Base-by-base conservation (phyloP, 257 asterid genomes). In the Penstemon davidsonii region DNA sequence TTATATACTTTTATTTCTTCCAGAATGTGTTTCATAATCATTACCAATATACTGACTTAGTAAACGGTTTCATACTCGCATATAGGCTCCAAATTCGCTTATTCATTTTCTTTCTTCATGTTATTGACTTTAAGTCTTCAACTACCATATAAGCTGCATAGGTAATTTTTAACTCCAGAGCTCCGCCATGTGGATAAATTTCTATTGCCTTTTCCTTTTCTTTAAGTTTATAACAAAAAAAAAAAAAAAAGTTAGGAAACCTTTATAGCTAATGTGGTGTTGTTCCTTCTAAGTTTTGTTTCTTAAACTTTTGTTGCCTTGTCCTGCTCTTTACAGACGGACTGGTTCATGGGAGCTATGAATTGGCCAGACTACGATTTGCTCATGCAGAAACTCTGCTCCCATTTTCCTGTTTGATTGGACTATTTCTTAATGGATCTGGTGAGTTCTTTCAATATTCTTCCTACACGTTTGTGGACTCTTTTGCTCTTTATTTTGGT, bases 371-470 rank as follows among this genome's bases (percentile, higher is more conserved):
- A 51, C 73, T 94, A 72, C 84, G 96, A 49, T 84, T 91, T 82
- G 99, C 96, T 75, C 96, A 88, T 77, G 96, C 96, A 42, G 98
- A 88, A 80, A 94, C 98, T 25, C 81, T 91, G 68, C 90, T 91
- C 75, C 98, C 99, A 18, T 88, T 94, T 87, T 88, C 99, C 70
- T 94, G 98, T 88, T 82, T 94, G 82, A 79, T 91, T 13, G 98
- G 99, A 42, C 86, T 94, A 75, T 91, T 86, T 81, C 96, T 94
- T 51, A 88, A 94, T 61, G 89, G 75, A 74, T 64, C 95, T 49
- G 97, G 99, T 85, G 72, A 84, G 88, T 78, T 55, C 12, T 68
- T 73, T 58, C 57, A 65, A 25, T 25, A 25, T 25, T 25, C 33
- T 25, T 25, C 33, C 33, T 25, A 25, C 33, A 25, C 33, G 55